Percentiles rank a stretch among this genome's conserved stretches.
These are phyloP conservation scores for Phialophora verrucosa DNA, from an alignment of 2,329 filamentous ascomycete species.

Conservation along the genomic window DNA sequence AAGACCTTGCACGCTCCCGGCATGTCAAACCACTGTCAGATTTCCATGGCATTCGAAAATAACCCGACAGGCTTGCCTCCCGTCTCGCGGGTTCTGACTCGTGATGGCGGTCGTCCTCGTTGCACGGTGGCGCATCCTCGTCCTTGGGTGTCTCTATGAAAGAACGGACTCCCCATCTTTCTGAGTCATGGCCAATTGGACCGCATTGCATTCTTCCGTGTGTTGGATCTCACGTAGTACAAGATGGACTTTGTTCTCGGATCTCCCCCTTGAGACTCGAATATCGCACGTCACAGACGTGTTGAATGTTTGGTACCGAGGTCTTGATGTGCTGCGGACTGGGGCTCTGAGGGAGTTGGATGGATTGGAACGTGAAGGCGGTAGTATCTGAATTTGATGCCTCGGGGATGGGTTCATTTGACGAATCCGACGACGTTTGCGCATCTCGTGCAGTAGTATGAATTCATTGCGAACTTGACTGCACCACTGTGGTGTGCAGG, in stretches of 20 bases:
- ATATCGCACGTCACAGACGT: conserved; percentile 7
- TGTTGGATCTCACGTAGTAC: conserved; percentile 13
- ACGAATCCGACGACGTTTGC: conserved; percentile 39
- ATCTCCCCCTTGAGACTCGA: conserved; percentile 4
- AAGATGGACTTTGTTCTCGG: conserved; percentile 22
- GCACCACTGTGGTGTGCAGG: conserved; percentile 44
- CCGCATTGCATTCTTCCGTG: conserved; percentile 5
- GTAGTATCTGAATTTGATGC: neutral
- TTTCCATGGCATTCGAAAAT: neutral
- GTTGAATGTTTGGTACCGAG: conserved; percentile 13
- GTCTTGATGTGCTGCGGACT: neutral
- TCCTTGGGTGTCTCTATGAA: neutral
- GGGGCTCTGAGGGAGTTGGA: neutral
- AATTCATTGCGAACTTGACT: conserved; percentile 56
- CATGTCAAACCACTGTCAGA: neutral
- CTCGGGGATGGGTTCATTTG: conserved; percentile 32
- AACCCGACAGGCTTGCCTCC: neutral
- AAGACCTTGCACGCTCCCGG: neutral
- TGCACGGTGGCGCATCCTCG: conserved; percentile 1
- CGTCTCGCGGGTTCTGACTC: neutral
- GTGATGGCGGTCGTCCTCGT: neutral
- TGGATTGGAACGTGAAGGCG: neutral
- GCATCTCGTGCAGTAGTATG: conserved; percentile 52
- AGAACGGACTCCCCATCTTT: conserved; percentile 14
- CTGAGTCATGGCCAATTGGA: conserved; percentile 25